A percentile compares a stretch with the other conserved stretches of the same genome.
phyloP scores from a whole-genome alignment of 2,329 filamentous ascomycete species.

The Penicillium sp. region DNA sequence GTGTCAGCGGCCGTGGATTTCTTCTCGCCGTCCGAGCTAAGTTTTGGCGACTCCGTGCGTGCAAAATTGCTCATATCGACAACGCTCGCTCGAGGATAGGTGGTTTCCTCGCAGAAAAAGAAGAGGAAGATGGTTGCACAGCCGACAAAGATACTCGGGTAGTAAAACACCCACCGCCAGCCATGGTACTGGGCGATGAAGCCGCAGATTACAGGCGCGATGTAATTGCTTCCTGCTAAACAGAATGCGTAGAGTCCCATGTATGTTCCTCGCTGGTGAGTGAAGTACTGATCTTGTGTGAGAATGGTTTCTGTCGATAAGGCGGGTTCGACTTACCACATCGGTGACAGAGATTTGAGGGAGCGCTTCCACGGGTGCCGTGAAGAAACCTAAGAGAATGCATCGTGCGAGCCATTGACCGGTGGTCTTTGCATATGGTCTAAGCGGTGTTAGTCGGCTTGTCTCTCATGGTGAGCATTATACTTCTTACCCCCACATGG shows the following conservation, averaged over 20 bases:
- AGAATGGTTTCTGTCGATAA: not conserved
- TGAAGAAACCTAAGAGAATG: slow-evolving; percentile 40
- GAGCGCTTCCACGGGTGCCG: slow-evolving; percentile 43
- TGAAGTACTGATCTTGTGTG: slow-evolving; percentile 36
- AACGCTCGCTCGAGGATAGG: slow-evolving; percentile 40
- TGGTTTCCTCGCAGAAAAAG: slow-evolving; percentile 58
- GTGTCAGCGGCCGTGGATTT: slow-evolving; percentile 11
- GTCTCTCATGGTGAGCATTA: not conserved
- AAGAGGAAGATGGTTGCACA: slow-evolving; percentile 49
- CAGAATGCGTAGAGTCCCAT: slow-evolving; percentile 43
- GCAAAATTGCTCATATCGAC: slow-evolving; percentile 7
- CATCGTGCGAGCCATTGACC: slow-evolving; percentile 43
- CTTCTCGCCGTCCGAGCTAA: slow-evolving; percentile 19
- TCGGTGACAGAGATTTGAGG: slow-evolving; percentile 44
- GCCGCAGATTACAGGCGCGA: slow-evolving; percentile 48
- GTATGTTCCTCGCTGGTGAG: slow-evolving; percentile 42
- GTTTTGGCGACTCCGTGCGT: not conserved
- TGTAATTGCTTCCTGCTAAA: slow-evolving; percentile 43
- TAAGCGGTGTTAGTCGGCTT: slow-evolving; percentile 10
- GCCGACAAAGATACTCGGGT: slow-evolving; percentile 52
- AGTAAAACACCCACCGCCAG: slow-evolving; percentile 52
- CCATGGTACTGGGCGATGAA: slow-evolving; percentile 49
- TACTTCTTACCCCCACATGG: slow-evolving; percentile 33
- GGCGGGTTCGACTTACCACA: slow-evolving; percentile 30
- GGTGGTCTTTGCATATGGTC: slow-evolving; percentile 32